Evolutionary conservation across 208 protist genomes (phyloP).

Genomic region (Acanthamoeba healyi): DNA sequence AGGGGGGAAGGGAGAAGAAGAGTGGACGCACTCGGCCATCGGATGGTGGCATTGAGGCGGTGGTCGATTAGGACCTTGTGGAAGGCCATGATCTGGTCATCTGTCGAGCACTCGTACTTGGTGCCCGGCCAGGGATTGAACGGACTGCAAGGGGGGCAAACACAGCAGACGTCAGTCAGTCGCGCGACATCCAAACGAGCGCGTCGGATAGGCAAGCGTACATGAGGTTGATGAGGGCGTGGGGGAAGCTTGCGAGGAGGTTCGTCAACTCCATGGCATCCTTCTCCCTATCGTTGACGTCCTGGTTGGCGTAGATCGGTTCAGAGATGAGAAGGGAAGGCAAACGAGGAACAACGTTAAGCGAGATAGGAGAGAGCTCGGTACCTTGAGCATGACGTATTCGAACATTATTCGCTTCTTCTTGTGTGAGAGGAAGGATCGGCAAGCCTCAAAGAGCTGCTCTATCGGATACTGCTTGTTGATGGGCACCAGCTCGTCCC

Average conservation of each 20-base stretch:
- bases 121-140: conserved; percentile 71
- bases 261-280: conserved; percentile 8
- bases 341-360: no score
- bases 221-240: conserved; percentile 48
- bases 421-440: neutral
- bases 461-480: conserved; percentile 42
- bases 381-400: conserved; percentile 63
- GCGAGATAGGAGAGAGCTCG: no score
- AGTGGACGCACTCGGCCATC: conserved; percentile 3
- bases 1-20: neutral
- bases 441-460: neutral
- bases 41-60: neutral
- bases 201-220: neutral
- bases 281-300: neutral
- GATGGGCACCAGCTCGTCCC: conserved; percentile 25
- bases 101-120: conserved; percentile 32
- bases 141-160: neutral
- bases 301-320: no score
- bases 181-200: neutral
- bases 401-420: conserved; percentile 59
- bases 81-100: conserved; percentile 9
- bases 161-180: no score
- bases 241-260: neutral
- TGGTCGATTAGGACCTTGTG: conserved; percentile 18
- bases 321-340: no score